Evolutionary conservation across 345 rosid genomes (phyloP).

Genomic region (Sonneratia caseolaris): DNA sequence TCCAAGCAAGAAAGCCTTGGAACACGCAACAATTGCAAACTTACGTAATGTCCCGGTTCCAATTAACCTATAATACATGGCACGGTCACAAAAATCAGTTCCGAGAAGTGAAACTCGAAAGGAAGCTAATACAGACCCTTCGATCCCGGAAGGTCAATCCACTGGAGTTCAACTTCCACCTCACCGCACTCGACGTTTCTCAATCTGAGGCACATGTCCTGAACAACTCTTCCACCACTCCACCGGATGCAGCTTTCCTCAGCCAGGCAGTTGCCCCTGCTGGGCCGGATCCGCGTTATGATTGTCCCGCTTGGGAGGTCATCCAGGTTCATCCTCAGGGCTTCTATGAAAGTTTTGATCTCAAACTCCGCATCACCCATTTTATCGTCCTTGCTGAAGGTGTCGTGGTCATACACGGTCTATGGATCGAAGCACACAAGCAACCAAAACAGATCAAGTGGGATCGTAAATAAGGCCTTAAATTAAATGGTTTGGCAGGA

Average conservation of each 20-base stretch:
- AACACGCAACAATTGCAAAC: too few relatives aligned
- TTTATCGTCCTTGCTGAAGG: slow-evolving; percentile 32
- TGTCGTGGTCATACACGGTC: slow-evolving; percentile 35
- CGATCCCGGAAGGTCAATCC: slow-evolving; percentile 27
- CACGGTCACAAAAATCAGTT: too few relatives aligned
- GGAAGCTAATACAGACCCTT: slow-evolving; percentile 4
- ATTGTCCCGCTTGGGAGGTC: slow-evolving; percentile 27
- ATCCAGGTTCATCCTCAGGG: slow-evolving; percentile 24
- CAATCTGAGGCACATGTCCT: slow-evolving; percentile 30
- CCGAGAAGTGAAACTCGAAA: too few relatives aligned
- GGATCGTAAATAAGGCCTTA: too few relatives aligned
- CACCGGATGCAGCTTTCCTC: slow-evolving; percentile 25
- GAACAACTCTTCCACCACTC: slow-evolving; percentile 17
- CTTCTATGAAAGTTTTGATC: slow-evolving; percentile 23
- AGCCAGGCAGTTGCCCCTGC: slow-evolving; percentile 27
- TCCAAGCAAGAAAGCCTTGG: too few relatives aligned
- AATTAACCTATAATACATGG: too few relatives aligned
- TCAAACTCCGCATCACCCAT: slow-evolving; percentile 42
- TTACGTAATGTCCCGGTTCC: too few relatives aligned
- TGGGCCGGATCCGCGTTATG: slow-evolving; percentile 17
- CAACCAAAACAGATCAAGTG: too few relatives aligned
- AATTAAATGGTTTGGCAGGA: too few relatives aligned
- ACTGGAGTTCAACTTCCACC: slow-evolving; percentile 30
- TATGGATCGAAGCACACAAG: neutral
- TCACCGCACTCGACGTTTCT: slow-evolving; percentile 40